These are phyloP conservation scores for Ophiocordyceps sinensis DNA, from an alignment of 2,329 filamentous ascomycete genomes.

Conservation along the genomic window DNA sequence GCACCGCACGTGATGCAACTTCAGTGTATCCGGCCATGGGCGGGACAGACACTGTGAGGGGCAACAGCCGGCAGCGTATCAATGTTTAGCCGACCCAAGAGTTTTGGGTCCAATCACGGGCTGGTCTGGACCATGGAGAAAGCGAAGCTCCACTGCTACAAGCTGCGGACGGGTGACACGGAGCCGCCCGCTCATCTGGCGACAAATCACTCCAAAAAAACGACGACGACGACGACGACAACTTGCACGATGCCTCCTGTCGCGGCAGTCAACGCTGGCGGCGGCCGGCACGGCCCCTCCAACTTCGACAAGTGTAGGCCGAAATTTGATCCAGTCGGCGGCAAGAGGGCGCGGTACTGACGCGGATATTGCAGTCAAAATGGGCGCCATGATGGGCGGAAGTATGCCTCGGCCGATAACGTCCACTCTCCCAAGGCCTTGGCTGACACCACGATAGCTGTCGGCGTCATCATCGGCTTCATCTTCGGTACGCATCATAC, in stretches of 20 bases:
- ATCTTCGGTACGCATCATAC: conserved; percentile 59
- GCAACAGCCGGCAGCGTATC: conserved; percentile 7
- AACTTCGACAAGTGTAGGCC: conserved; percentile 39
- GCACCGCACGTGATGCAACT: conserved; percentile 19
- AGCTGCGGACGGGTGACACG: background rate
- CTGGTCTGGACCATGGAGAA: background rate
- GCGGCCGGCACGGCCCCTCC: conserved; percentile 33
- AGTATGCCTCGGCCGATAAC: conserved; percentile 50
- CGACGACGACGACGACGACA: too few relatives aligned
- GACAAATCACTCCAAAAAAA: background rate
- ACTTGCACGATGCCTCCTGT: conserved; percentile 24
- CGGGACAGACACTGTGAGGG: conserved; percentile 11
- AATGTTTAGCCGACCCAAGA: conserved; percentile 8
- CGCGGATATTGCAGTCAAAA: conserved; percentile 42
- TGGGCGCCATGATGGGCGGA: conserved; percentile 97
- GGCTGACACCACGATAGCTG: conserved; percentile 45
- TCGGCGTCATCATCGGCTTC: conserved; percentile 93
- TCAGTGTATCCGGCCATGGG: conserved; percentile 15
- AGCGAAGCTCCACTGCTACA: background rate
- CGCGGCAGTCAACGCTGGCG: conserved; percentile 20
- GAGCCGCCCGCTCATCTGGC: background rate
- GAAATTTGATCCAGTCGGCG: background rate
- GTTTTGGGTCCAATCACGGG: background rate
- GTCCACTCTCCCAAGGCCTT: background rate
- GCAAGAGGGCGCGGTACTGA: conserved; percentile 2